These are phyloP conservation scores for Cercospora sesami DNA, from an alignment of 2,329 filamentous ascomycete species.

Conservation along the genomic window DNA sequence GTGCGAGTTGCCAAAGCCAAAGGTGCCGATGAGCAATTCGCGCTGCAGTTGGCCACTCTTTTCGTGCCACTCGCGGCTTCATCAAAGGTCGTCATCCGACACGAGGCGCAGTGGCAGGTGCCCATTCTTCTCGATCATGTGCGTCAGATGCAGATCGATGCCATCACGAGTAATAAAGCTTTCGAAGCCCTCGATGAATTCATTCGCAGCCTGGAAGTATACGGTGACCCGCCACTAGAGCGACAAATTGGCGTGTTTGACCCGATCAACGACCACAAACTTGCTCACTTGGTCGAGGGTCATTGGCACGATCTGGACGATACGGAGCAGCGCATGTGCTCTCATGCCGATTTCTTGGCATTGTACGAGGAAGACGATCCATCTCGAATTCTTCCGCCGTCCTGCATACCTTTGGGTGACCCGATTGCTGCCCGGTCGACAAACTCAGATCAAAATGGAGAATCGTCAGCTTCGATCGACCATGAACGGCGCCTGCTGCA, in stretches of 20 bases:
- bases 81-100: constrained; percentile 54
- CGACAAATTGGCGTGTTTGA: constrained; percentile 46
- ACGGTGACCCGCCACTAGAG: constrained; percentile 42
- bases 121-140: constrained; percentile 48
- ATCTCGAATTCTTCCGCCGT: constrained; percentile 23
- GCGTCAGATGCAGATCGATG: constrained; percentile 38
- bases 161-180: constrained; percentile 43
- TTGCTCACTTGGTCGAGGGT: constrained; percentile 50
- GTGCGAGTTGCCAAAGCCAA: constrained; percentile 45
- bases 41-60: constrained; percentile 43
- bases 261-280: constrained; percentile 45
- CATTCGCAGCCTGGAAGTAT: constrained; percentile 48
- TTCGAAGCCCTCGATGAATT: constrained; percentile 47
- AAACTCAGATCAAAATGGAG: background rate
- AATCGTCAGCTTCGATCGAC: constrained; percentile 3
- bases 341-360: constrained; percentile 43
- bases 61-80: constrained; percentile 49
- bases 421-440: constrained; percentile 7
- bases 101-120: constrained; percentile 54
- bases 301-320: constrained; percentile 48
- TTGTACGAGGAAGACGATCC: constrained; percentile 37
- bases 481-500: constrained; percentile 19
- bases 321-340: constrained; percentile 42
- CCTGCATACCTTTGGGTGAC: constrained; percentile 40
- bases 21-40: constrained; percentile 42